A percentile compares a stretch with the other conserved stretches of the same genome.
Evolutionary conservation across 148 eudicot genomes (phyloP).

Genomic region (Arctostaphylos glauca): DNA sequence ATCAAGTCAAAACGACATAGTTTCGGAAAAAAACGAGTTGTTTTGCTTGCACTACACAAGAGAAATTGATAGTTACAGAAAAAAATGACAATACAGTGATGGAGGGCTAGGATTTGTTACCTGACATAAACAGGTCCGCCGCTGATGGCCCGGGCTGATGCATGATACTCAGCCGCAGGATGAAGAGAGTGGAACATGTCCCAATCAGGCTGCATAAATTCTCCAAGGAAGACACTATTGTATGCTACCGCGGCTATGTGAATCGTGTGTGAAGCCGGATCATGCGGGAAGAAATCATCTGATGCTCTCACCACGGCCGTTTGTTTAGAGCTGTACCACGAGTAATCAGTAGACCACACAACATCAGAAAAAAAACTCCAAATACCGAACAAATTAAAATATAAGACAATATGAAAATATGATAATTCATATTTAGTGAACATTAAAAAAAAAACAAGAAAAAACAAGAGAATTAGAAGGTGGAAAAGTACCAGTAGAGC

Average conservation of each 20-base stretch:
- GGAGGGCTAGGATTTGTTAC: constrained; percentile 24
- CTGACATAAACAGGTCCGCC: constrained; percentile 89
- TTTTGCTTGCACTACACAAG: too few relatives aligned
- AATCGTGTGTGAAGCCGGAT: constrained; percentile 82
- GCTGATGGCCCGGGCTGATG: constrained; percentile 79
- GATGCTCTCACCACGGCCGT: constrained; percentile 88
- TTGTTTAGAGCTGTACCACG: constrained; percentile 58
- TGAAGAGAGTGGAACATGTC: constrained; percentile 93
- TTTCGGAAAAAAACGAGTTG: too few relatives aligned
- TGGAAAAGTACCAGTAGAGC: constrained; percentile 52
- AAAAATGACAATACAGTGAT: background rate
- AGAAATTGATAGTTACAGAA: background rate
- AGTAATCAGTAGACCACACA: constrained; percentile 2
- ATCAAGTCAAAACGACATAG: too few relatives aligned
- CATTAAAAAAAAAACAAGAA: background rate
- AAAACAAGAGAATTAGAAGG: too few relatives aligned
- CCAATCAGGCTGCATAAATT: constrained; percentile 93
- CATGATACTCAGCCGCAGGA: constrained; percentile 87
- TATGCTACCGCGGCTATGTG: constrained; percentile 88
- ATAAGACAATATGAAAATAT: background rate
- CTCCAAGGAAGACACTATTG: constrained; percentile 84
- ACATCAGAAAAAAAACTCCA: constrained; percentile 13
- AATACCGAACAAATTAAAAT: background rate
- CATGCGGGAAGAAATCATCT: constrained; percentile 87
- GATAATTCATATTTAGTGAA: background rate